These are phyloP conservation scores for Penicilliopsis zonata DNA, from an alignment of 495 filamentous ascomycete genomes.

Conservation along the genomic window DNA sequence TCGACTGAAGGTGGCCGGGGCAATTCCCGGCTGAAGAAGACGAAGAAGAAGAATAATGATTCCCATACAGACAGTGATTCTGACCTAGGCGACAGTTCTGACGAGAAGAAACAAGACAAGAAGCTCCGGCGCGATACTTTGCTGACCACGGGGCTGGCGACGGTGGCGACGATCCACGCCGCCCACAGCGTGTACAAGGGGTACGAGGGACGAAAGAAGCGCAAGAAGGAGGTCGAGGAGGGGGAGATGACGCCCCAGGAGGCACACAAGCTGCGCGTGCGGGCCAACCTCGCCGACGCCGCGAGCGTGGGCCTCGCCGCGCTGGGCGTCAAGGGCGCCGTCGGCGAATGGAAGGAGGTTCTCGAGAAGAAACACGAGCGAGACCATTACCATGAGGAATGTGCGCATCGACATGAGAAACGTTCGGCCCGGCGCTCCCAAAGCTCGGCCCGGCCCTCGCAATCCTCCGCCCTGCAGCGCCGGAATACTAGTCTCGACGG, in stretches of 20 bases:
- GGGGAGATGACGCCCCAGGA: constrained; percentile 64
- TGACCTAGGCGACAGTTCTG: constrained; percentile 60
- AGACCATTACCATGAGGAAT: constrained; percentile 38
- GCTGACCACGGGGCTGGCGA: constrained; percentile 70
- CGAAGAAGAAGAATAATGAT: not conserved
- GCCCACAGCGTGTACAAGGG: constrained; percentile 67
- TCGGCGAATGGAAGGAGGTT: constrained; percentile 61
- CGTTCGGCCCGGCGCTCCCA: constrained; percentile 10
- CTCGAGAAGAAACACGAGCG: constrained; percentile 46
- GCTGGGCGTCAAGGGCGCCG: constrained; percentile 72
- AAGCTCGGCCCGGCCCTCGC: constrained; percentile 6
- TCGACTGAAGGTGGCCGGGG: not conserved
- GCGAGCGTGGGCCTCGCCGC: constrained; percentile 75
- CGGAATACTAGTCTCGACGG: not conserved
- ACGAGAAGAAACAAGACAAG: constrained; percentile 61
- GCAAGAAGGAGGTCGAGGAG: constrained; percentile 57
- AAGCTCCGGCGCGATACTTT: constrained; percentile 79
- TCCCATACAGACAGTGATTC: constrained; percentile 33
- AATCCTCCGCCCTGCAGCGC: not conserved
- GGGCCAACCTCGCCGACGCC: constrained; percentile 61
- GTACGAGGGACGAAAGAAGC: constrained; percentile 60
- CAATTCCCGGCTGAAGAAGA: too few species aligned
- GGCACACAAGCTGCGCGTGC: constrained; percentile 61
- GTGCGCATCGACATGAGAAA: constrained; percentile 25
- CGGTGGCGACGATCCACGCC: constrained; percentile 82